Base-by-base conservation (phyloP, 306 rosid genomes). In the Dryas drummondii region DNA sequence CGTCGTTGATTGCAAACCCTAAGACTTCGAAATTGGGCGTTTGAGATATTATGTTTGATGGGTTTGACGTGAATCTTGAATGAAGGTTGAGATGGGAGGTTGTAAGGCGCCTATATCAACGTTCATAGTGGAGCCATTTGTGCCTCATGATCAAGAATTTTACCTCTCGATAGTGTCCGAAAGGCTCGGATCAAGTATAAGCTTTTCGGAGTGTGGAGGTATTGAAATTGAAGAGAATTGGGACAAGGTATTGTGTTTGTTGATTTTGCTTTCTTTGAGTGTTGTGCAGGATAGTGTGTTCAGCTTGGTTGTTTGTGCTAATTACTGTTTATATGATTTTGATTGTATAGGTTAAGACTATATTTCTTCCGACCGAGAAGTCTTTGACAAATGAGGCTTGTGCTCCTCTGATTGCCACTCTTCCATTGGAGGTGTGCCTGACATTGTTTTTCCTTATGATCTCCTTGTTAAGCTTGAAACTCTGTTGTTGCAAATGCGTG, bases 81-180 rank as follows among this genome's bases (percentile, higher is more conserved):
- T 32, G 48, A 77, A 91, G 97, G 91, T 90, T 81, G 97, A 89
- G 84, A 90, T 92, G 88, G 97, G 91, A 52, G 97, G 96, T 51
- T 92, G 96, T 86, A 92, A 90, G 87, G 93, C 97, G 58, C 97
- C 97, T 26, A 88, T 92, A 22, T 82, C 91, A 6, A 86, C 96
- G 51, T 92, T 92, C 80, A 90, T 92, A 56, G 91, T 92, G 60
- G 97, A 92, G 71, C 96, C 97, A 7, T 92, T 92, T 85, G 87
- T 92, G 82, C 96, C 97, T 45, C 97, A 92, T 52, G 89, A 86
- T 71, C 88, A 90, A 76, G 97, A 92, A 78, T 92, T 76, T 79
- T 92, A 92, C 76, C 89, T 92, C 11, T 92, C 97, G 9, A 76
- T 92, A 83, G 89, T 92, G 62, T 89, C 97, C 55, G 97, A 92